Evolutionary conservation across 1,139 yeast species (phyloP).

Genomic region (Lodderomyces beijingensis): DNA sequence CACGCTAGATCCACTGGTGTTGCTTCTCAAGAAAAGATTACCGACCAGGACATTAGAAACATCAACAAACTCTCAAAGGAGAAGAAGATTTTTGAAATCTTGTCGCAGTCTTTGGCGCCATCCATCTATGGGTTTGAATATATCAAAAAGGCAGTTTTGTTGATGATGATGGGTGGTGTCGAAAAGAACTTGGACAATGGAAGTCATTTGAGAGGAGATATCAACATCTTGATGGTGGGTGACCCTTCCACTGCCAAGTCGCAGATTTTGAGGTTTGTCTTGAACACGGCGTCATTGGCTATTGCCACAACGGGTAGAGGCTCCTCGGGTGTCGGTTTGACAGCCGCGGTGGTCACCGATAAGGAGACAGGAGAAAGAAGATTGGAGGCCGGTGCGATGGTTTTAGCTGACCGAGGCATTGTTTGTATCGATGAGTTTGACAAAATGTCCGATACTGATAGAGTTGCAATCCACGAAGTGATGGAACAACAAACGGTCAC

Average conservation of each 20-base stretch:
- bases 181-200: conserved; percentile 95
- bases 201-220: conserved; percentile 97
- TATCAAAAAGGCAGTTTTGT: conserved; percentile 84
- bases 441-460: conserved; percentile 93
- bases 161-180: conserved; percentile 90
- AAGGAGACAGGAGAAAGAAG: conserved; percentile 96
- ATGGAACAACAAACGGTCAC: conserved; percentile 99
- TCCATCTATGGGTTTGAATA: conserved; percentile 92
- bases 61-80: conserved; percentile 72
- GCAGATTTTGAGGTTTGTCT: conserved; percentile 87
- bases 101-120: conserved; percentile 89
- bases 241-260: conserved; percentile 99
- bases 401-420: conserved; percentile 92
- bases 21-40: conserved; percentile 67
- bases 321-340: conserved; percentile 98
- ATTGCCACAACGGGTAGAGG: conserved; percentile 99
- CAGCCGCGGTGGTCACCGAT: conserved; percentile 97
- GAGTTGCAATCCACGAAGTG: conserved; percentile 98
- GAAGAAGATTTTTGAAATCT: conserved; percentile 67
- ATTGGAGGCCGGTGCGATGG: conserved; percentile 99
- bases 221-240: conserved; percentile 93
- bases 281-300: conserved; percentile 91
- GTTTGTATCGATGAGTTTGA: conserved; percentile 99
- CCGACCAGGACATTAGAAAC: conserved; percentile 81
- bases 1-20: conserved; percentile 89